Conservation (phyloP, 2,329 filamentous ascomycete genomes). For the Calycina marina region DNA sequence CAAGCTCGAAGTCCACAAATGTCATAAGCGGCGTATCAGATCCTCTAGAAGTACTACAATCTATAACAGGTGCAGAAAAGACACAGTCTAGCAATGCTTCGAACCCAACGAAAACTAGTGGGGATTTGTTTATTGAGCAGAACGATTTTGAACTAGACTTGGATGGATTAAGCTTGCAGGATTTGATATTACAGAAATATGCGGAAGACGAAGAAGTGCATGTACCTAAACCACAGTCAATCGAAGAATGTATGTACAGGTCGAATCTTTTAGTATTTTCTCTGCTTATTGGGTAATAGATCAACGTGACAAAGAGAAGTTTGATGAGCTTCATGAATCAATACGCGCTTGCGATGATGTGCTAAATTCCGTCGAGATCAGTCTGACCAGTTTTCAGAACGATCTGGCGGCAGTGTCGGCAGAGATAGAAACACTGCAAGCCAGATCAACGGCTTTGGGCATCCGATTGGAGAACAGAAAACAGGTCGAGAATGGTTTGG, state of each 20-base stretch:
- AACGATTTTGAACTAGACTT: slow-evolving; percentile 64
- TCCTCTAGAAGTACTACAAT: slow-evolving; percentile 54
- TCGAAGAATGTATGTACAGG: slow-evolving; percentile 54
- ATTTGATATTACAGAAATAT: slow-evolving; percentile 23
- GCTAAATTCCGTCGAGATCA: slow-evolving; percentile 80
- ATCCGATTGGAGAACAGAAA: slow-evolving; percentile 78
- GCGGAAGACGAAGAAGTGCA: slow-evolving; percentile 5
- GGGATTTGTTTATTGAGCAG: slow-evolving; percentile 25
- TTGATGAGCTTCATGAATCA: slow-evolving; percentile 79
- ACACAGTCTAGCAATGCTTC: slow-evolving; percentile 7
- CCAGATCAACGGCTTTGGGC: slow-evolving; percentile 69
- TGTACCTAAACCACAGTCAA: slow-evolving; percentile 41
- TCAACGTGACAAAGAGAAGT: slow-evolving; percentile 68
- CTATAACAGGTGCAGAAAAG: slow-evolving; percentile 18
- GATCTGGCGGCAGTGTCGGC: slow-evolving; percentile 85
- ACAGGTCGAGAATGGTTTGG: slow-evolving; percentile 75
- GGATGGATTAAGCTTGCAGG: slow-evolving; percentile 58
- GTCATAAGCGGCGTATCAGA: slow-evolving; percentile 41
- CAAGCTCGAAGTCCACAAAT: too few species aligned
- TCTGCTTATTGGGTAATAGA: slow-evolving; percentile 30
- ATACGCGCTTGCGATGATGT: slow-evolving; percentile 88
- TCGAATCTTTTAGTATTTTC: neutral
- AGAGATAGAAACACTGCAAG: slow-evolving; percentile 88
- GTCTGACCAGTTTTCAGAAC: slow-evolving; percentile 82
- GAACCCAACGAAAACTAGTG: slow-evolving; percentile 3